These are phyloP conservation scores for Capsaspora owczarzaki DNA, from an alignment of 78 protist species.

Conservation along the genomic window DNA sequence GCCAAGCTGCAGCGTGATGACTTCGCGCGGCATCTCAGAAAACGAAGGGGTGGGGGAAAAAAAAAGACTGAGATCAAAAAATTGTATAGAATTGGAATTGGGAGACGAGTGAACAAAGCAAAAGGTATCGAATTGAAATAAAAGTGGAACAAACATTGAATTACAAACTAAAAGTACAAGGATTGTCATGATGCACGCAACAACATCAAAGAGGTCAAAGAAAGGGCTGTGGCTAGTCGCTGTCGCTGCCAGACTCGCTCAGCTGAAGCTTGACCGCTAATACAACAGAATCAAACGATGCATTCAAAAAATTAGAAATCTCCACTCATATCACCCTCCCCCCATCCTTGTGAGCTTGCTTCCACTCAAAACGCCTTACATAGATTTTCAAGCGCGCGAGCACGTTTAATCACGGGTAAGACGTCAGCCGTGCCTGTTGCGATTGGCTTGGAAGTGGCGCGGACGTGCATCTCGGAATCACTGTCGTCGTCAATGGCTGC, in stretches of 20 bases:
- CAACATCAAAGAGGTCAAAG: neutral
- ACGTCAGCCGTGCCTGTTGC: too few species aligned
- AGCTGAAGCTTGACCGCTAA: neutral
- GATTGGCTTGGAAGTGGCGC: too few species aligned
- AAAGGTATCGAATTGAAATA: too few species aligned
- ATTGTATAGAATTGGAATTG: neutral
- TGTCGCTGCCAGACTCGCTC: neutral
- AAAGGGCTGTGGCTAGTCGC: neutral
- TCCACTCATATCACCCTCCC: neutral
- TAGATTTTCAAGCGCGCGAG: neutral
- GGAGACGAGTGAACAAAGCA: neutral
- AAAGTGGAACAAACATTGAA: too few species aligned
- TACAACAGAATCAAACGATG: neutral
- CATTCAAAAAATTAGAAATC: too few species aligned
- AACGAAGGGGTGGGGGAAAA: neutral
- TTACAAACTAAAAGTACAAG: neutral
- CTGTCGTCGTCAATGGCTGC: too few species aligned
- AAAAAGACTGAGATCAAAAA: neutral
- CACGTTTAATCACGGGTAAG: neutral
- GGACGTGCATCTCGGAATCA: too few species aligned
- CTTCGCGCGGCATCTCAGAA: conserved; percentile 79
- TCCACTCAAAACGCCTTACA: neutral
- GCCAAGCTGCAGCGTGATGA: conserved; percentile 93
- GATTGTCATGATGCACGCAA: neutral
- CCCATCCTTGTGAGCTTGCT: neutral